Evolutionary conservation across 257 asterid genomes (phyloP).

Genomic region (Cordia subcordata): DNA sequence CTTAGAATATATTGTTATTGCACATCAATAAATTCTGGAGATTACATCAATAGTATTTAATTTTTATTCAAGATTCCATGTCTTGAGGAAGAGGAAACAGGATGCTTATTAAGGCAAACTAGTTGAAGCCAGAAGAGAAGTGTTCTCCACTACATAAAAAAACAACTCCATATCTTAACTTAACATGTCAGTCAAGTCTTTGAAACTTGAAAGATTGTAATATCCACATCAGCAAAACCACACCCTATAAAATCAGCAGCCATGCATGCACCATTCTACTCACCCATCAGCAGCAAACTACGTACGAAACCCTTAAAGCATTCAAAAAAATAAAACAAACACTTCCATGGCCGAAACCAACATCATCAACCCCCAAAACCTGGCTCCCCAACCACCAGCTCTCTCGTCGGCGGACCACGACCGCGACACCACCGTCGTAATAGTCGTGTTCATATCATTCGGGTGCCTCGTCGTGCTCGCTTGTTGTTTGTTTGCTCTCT

Average conservation of each 20-base stretch:
- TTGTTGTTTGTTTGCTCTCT: slow-evolving; percentile 12
- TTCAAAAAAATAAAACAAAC: too few relatives aligned
- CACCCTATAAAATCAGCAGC: neutral
- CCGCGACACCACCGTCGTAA: slow-evolving; percentile 12
- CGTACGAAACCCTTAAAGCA: neutral
- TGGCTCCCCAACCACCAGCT: neutral
- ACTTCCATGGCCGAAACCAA: neutral
- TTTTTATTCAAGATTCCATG: neutral
- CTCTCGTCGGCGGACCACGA: neutral
- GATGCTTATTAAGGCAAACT: neutral
- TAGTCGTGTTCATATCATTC: slow-evolving; percentile 20
- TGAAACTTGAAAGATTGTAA: neutral
- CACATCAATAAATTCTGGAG: too few relatives aligned
- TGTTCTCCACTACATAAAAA: neutral
- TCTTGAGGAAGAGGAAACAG: neutral
- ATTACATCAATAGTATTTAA: too few relatives aligned
- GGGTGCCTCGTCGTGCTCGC: slow-evolving; percentile 25
- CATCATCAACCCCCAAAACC: neutral
- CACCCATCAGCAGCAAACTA: neutral
- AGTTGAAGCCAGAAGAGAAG: neutral
- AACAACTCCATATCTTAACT: neutral
- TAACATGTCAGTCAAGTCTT: neutral
- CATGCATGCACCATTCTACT: too few relatives aligned
- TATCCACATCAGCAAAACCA: neutral
- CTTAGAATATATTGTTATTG: too few relatives aligned